Conservation (phyloP, 805 yeast species). For the Metschnikowia proteae region DNA sequence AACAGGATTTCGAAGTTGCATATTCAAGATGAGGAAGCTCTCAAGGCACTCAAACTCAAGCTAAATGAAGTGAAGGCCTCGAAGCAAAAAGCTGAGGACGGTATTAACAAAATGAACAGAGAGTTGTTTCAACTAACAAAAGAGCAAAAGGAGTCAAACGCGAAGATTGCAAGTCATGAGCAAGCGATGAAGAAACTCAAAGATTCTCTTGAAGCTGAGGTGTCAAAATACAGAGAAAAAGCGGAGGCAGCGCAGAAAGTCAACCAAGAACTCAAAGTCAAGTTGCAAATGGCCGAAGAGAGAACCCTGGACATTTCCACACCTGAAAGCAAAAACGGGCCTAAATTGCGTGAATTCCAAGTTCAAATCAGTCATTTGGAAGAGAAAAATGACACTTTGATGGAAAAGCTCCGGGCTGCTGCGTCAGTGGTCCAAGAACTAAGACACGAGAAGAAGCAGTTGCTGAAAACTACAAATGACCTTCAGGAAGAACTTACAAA, state of each 20-base stretch:
- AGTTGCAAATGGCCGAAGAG: constrained; percentile 18
- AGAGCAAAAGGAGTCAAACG: constrained; percentile 51
- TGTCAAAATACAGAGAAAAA: constrained; percentile 20
- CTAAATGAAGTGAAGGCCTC: constrained; percentile 34
- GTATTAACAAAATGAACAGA: constrained; percentile 84
- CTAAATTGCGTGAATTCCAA: constrained; percentile 13
- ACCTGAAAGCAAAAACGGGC: constrained; percentile 16
- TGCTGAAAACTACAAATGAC: constrained; percentile 5
- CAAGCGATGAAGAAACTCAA: constrained; percentile 33
- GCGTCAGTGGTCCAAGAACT: constrained; percentile 32
- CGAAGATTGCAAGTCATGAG: constrained; percentile 39
- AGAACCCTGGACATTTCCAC: constrained; percentile 5
- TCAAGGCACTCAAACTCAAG: constrained; percentile 30
- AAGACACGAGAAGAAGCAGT: constrained; percentile 19
- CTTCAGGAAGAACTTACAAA: constrained; percentile 11
- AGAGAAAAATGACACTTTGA: constrained; percentile 31
- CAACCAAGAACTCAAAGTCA: constrained; percentile 23
- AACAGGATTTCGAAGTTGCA: constrained; percentile 28
- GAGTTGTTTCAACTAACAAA: constrained; percentile 68
- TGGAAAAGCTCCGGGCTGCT: constrained; percentile 42
- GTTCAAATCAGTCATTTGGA: constrained; percentile 16
- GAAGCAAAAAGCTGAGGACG: constrained; percentile 72
- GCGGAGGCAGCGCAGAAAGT: constrained; percentile 21
- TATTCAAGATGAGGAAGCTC: constrained; percentile 21
- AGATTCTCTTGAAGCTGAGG: constrained; percentile 33